phyloP scores from a whole-genome alignment of 441 rosid species.

The Mallotus repandus region DNA sequence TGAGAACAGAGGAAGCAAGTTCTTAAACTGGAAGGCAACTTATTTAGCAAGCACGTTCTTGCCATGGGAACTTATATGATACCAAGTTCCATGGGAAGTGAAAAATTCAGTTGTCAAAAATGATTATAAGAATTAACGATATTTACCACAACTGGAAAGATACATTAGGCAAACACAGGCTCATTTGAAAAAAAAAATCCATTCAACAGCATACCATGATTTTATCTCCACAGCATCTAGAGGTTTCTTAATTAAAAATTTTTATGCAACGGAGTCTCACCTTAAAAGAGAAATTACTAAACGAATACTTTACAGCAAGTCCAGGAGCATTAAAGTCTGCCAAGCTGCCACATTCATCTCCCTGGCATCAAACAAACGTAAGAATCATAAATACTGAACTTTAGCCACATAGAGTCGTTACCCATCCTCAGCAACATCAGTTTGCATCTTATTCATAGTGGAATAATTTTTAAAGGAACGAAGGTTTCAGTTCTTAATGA shows the following conservation, averaged over 20 bases:
- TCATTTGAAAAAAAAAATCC: neutral
- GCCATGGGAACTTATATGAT: neutral
- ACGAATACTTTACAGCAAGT: constrained; percentile 77
- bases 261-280: constrained; percentile 34
- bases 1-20: constrained; percentile 33
- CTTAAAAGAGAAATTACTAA: constrained; percentile 98
- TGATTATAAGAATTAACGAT: neutral
- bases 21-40: neutral
- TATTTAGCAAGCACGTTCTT: neutral
- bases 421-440: neutral
- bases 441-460: neutral
- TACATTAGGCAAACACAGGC: neutral
- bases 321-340: constrained; percentile 69
- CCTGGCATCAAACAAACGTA: constrained; percentile 44
- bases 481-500: no score
- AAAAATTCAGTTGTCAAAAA: neutral
- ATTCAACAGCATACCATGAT: neutral
- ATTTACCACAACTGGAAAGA: neutral
- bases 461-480: neutral
- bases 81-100: neutral
- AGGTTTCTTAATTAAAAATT: neutral
- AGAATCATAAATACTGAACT: neutral
- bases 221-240: neutral
- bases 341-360: constrained; percentile 79
- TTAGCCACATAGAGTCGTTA: constrained; percentile 7